phyloP scores from a whole-genome alignment of 2,329 filamentous ascomycete genomes.

The Cladophialophora bantiana region DNA sequence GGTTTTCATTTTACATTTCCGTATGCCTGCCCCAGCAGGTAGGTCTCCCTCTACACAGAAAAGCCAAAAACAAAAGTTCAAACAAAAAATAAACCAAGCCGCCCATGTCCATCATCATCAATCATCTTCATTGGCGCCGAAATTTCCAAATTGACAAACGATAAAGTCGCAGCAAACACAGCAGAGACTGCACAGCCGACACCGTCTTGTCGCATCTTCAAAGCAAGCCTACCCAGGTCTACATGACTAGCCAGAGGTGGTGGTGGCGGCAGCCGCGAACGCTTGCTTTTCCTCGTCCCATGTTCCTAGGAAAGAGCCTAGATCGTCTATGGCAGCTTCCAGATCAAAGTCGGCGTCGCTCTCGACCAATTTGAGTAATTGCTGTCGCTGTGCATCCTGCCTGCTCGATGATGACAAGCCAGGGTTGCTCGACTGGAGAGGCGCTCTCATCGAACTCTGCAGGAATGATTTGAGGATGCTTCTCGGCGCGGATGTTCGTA shows the following conservation, averaged over 20 bases:
- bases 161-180: background rate
- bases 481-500: conserved; percentile 10
- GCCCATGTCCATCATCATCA: background rate
- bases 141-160: background rate
- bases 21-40: too few species aligned
- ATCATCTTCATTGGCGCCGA: background rate
- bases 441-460: conserved; percentile 11
- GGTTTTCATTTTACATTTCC: too few species aligned
- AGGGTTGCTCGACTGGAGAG: conserved; percentile 33
- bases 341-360: conserved; percentile 49
- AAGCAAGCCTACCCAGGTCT: too few species aligned
- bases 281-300: conserved; percentile 51
- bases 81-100: too few species aligned
- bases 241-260: background rate
- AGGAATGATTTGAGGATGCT: conserved; percentile 30
- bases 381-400: conserved; percentile 40
- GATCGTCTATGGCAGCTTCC: conserved; percentile 53
- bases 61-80: too few species aligned
- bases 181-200: background rate
- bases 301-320: conserved; percentile 55
- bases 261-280: background rate
- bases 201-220: too few species aligned
- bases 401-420: conserved; percentile 45
- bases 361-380: conserved; percentile 36
- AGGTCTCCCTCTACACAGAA: too few species aligned